Conservation (phyloP, 305 asterid genomes). For the Coffea humblotiana region DNA sequence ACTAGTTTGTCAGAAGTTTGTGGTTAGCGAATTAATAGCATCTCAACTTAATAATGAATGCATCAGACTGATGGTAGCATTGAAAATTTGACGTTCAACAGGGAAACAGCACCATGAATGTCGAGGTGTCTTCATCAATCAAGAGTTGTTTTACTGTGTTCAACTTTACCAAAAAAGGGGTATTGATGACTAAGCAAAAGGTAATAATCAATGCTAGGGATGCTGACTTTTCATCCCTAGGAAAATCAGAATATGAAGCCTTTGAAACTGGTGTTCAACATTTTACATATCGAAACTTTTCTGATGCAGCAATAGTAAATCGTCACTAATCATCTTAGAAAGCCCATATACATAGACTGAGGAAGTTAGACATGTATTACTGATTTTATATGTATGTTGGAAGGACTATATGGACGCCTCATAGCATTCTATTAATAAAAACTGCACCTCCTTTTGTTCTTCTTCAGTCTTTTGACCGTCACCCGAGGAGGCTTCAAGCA, state of each 20-base stretch:
- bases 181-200: background rate
- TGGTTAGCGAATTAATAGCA: background rate
- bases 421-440: background rate
- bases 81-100: background rate
- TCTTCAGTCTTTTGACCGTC: slow-evolving; percentile 81
- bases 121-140: background rate
- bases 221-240: background rate
- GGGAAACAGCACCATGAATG: background rate
- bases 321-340: too few species aligned
- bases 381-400: background rate
- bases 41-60: background rate
- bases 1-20: background rate
- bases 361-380: background rate
- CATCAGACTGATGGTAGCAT: background rate
- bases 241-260: background rate
- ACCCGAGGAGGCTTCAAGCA: slow-evolving; percentile 81
- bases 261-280: background rate
- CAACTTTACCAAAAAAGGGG: background rate
- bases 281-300: background rate
- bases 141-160: background rate
- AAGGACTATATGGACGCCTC: background rate
- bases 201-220: background rate
- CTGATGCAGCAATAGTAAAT: background rate
- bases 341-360: too few species aligned
- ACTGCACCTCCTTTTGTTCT: slow-evolving; percentile 86